phyloP scores from a whole-genome alignment of 768 basidiomycete genomes.

The Coprinopsis marcescibilis region DNA sequence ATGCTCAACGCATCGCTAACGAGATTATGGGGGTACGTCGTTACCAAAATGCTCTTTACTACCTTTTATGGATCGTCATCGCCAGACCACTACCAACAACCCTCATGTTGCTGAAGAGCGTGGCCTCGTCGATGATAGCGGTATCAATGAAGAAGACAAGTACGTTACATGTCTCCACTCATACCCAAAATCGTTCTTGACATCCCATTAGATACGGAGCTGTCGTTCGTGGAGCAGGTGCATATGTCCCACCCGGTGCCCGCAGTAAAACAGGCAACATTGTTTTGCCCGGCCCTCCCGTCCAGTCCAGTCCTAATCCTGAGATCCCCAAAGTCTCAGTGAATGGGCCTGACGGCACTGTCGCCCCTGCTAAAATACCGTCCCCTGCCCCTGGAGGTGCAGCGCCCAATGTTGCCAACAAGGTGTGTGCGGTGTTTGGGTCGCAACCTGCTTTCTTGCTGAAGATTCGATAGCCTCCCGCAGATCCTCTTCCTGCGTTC shows the following conservation, averaged over 20 bases:
- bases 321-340: conserved; percentile 72
- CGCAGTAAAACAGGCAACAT: no score
- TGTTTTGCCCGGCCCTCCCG: no score
- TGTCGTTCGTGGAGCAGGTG: conserved; percentile 81
- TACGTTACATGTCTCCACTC: conserved; percentile 30
- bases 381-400: conserved; percentile 50
- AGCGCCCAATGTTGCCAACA: conserved; percentile 29
- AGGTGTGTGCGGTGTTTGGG: conserved; percentile 31
- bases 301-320: conserved; percentile 21
- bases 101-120: conserved; percentile 90
- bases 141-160: conserved; percentile 95
- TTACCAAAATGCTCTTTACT: conserved; percentile 4
- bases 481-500: conserved; percentile 79
- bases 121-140: conserved; percentile 61
- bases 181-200: conserved; percentile 18
- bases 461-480: conserved; percentile 44
- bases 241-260: conserved; percentile 93
- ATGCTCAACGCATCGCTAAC: conserved; percentile 82
- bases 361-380: conserved; percentile 51
- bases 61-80: conserved; percentile 6
- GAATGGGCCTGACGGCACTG: conserved; percentile 69
- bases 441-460: conserved; percentile 8
- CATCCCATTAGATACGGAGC: conserved; percentile 70
- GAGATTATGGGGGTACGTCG: conserved; percentile 81
- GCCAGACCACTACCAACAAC: conserved; percentile 60